These are phyloP conservation scores for Dryadomyces quercus-mongolicae DNA, from an alignment of 2,329 filamentous ascomycete species.

Conservation along the genomic window DNA sequence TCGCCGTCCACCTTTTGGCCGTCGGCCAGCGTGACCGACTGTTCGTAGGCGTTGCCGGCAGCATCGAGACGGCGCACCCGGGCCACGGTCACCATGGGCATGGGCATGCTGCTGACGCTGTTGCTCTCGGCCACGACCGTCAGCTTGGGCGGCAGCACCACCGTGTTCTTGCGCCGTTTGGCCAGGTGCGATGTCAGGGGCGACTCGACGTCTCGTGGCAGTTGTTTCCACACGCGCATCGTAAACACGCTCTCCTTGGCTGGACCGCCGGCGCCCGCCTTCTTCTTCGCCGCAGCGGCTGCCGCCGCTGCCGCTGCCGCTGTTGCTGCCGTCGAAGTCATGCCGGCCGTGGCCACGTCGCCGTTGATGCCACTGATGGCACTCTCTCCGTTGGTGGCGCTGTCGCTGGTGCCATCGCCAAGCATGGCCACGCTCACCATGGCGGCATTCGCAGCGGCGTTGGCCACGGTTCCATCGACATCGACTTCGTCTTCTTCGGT, in stretches of 20 bases:
- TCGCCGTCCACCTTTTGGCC: conserved; percentile 74
- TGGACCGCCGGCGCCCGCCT: neutral
- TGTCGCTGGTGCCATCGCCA: too few species aligned
- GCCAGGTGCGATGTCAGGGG: conserved; percentile 42
- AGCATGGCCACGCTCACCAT: neutral
- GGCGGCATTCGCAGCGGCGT: too few species aligned
- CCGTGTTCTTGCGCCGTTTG: conserved; percentile 47
- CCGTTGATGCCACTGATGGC: too few species aligned
- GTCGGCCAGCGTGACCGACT: conserved; percentile 70
- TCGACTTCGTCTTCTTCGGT: conserved; percentile 48
- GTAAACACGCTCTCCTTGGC: conserved; percentile 30
- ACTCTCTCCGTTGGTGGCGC: too few species aligned
- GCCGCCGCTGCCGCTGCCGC: neutral
- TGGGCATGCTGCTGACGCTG: conserved; percentile 26
- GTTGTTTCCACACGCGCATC: conserved; percentile 49
- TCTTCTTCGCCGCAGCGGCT: neutral
- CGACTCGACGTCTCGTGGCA: conserved; percentile 45
- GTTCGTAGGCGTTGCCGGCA: conserved; percentile 69
- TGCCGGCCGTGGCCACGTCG: too few species aligned
- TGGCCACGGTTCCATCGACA: conserved; percentile 19
- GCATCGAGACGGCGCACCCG: conserved; percentile 70
- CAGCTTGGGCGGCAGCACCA: conserved; percentile 40
- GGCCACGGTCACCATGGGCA: conserved; percentile 58
- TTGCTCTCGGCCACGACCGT: conserved; percentile 28
- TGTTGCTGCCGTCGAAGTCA: neutral